Conservation (phyloP, 768 basidiomycete genomes). For the Psilocybe subaeruginosa region DNA sequence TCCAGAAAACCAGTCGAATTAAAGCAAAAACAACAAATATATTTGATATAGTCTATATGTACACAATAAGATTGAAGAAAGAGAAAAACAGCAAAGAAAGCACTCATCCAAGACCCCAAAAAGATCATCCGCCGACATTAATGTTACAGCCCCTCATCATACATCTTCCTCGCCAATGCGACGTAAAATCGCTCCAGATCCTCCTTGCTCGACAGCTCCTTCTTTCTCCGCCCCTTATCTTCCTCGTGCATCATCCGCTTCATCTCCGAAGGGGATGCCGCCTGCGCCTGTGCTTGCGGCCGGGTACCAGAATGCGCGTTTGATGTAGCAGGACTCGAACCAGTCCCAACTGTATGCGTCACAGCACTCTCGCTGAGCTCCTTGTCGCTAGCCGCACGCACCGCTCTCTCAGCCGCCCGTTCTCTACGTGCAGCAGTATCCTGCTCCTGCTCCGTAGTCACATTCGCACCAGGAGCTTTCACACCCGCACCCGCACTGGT, state of each 20-base stretch:
- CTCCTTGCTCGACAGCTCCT: conserved; percentile 64
- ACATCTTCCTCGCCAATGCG: conserved; percentile 85
- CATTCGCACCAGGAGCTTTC: neutral
- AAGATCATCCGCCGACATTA: neutral
- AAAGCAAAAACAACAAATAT: neutral
- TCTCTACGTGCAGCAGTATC: neutral
- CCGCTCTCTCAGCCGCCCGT: neutral
- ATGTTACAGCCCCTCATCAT: conserved; percentile 84
- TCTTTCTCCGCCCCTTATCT: conserved; percentile 29
- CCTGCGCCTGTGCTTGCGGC: neutral
- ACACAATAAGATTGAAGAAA: neutral
- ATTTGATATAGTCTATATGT: neutral
- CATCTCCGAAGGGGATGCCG: conserved; percentile 20
- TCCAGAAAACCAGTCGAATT: too few species aligned
- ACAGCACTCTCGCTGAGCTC: conserved; percentile 17
- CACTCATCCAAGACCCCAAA: neutral
- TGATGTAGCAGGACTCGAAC: neutral
- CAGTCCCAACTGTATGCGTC: conserved; percentile 9
- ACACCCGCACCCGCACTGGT: neutral
- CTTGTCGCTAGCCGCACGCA: conserved; percentile 7
- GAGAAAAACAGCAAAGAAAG: neutral
- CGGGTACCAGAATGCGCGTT: neutral
- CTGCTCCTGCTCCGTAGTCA: neutral
- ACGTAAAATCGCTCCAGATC: conserved; percentile 91
- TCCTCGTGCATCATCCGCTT: conserved; percentile 29